Conservation (phyloP, 2,329 filamentous ascomycete genomes). For the Exutisphaerella laricina region DNA sequence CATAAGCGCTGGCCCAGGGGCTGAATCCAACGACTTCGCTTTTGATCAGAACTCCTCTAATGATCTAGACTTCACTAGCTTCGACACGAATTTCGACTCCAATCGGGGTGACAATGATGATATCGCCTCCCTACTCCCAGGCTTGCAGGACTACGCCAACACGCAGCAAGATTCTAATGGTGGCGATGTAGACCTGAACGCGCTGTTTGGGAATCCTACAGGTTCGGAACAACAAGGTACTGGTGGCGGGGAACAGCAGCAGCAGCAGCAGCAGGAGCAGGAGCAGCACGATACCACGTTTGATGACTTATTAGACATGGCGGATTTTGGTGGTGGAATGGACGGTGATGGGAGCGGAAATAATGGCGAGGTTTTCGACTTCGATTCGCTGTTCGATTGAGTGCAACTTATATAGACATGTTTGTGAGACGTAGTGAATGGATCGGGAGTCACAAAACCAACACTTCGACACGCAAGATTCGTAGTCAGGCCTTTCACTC, state of each 20-base stretch:
- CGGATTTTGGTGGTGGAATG: conserved; percentile 29
- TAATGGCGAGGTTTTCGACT: conserved; percentile 13
- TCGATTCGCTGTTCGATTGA: conserved; percentile 21
- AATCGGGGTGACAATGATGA: conserved; percentile 27
- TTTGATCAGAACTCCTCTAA: conserved; percentile 15
- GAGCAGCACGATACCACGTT: conserved; percentile 27
- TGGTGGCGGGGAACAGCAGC: conserved; percentile 15
- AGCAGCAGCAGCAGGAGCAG: conserved; percentile 14
- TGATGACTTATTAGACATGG: conserved; percentile 35
- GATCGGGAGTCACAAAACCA: too few relatives aligned
- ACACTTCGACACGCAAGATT: too few relatives aligned
- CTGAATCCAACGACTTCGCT: conserved; percentile 19
- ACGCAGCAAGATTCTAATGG: conserved; percentile 17
- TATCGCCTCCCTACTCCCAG: conserved; percentile 36
- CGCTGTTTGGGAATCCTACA: conserved; percentile 23
- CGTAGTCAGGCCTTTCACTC: too few relatives aligned
- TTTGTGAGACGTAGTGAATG: too few relatives aligned
- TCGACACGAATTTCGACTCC: conserved; percentile 20
- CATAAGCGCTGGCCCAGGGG: conserved; percentile 12
- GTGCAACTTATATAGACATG: too few relatives aligned
- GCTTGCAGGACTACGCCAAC: conserved; percentile 40
- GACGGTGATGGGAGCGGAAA: conserved; percentile 24
- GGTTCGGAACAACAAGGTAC: too few relatives aligned
- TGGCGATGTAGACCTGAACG: conserved; percentile 26
- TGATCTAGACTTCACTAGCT: conserved; percentile 34